Percentiles rank a stretch among this genome's conserved stretches.
phyloP scores from a whole-genome alignment of 2,329 filamentous ascomycete species.

The Dactylellina drechsleri region DNA sequence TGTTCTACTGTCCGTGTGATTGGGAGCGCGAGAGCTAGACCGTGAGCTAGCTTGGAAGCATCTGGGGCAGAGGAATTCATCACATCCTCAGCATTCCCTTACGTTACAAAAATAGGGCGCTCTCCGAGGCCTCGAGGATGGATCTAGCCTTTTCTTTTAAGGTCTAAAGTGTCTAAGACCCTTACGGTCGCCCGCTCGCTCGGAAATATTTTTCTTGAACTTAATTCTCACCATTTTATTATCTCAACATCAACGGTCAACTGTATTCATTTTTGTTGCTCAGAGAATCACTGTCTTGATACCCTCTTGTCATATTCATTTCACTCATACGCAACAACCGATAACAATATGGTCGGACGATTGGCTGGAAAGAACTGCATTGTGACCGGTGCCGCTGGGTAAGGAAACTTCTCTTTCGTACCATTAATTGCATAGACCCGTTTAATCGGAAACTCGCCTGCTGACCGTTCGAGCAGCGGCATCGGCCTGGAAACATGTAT shows the following conservation, averaged over 20 bases:
- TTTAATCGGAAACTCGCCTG: not conserved
- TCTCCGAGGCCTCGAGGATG: slow-evolving; percentile 1
- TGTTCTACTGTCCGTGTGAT: slow-evolving; percentile 33
- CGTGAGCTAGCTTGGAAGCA: too few relatives aligned
- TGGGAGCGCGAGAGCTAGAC: not conserved
- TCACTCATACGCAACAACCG: not conserved
- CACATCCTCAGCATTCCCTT: slow-evolving; percentile 12
- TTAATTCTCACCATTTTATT: slow-evolving; percentile 1
- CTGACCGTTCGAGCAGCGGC: slow-evolving; percentile 68
- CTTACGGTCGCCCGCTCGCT: not conserved
- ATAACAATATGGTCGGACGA: slow-evolving; percentile 61
- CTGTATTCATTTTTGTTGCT: too few relatives aligned
- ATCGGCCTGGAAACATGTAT: slow-evolving; percentile 93
- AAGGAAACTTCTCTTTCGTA: slow-evolving; percentile 55
- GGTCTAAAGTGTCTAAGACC: slow-evolving; percentile 20
- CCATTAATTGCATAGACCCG: not conserved
- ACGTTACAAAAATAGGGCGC: slow-evolving; percentile 32
- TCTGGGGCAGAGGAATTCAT: slow-evolving; percentile 26
- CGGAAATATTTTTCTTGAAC: slow-evolving; percentile 11
- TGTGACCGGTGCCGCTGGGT: slow-evolving; percentile 88
- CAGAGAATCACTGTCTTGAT: too few relatives aligned
- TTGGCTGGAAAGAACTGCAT: slow-evolving; percentile 75
- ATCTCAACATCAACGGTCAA: not conserved
- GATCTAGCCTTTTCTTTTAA: slow-evolving; percentile 12
- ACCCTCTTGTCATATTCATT: too few relatives aligned